phyloP scores from a whole-genome alignment of 2,329 filamentous ascomycete species.

The Scedosporium minutisporum region DNA sequence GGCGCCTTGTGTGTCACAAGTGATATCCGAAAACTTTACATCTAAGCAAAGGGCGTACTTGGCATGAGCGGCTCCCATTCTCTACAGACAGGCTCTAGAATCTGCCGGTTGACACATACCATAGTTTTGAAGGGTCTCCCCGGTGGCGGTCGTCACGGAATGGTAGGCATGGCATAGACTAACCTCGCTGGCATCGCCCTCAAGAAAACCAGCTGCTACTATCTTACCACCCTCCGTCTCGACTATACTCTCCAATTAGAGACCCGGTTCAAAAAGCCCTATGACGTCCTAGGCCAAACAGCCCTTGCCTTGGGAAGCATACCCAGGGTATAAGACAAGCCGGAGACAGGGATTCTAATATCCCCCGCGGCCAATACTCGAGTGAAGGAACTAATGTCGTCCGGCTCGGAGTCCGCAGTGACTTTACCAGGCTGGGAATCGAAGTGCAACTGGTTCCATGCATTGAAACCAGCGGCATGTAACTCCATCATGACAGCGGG shows the following conservation, averaged over 20 bases:
- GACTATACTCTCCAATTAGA: conserved; percentile 2
- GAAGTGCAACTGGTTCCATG: conserved; percentile 44
- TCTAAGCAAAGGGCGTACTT: neutral
- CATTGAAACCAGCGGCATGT: conserved; percentile 48
- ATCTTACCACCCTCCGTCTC: neutral
- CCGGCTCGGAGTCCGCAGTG: conserved; percentile 22
- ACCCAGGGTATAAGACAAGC: conserved; percentile 39
- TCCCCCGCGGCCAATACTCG: conserved; percentile 26
- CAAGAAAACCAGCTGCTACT: neutral
- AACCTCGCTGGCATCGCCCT: neutral
- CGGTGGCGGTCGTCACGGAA: conserved; percentile 1
- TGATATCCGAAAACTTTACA: neutral
- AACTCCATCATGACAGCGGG: conserved; percentile 30
- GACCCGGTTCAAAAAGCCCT: neutral
- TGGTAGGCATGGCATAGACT: neutral
- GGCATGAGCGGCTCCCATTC: neutral
- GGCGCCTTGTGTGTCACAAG: neutral
- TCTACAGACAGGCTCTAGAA: neutral
- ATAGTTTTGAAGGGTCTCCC: neutral
- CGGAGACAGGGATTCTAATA: conserved; percentile 26
- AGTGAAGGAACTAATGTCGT: conserved; percentile 36
- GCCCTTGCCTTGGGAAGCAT: conserved; percentile 12
- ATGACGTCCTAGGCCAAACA: neutral
- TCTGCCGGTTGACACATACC: neutral
- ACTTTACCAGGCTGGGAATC: neutral